A percentile compares a stretch with the other conserved stretches of the same genome.
Evolutionary conservation across 345 rosid genomes (phyloP).

Genomic region (Pugionium cornutum): DNA sequence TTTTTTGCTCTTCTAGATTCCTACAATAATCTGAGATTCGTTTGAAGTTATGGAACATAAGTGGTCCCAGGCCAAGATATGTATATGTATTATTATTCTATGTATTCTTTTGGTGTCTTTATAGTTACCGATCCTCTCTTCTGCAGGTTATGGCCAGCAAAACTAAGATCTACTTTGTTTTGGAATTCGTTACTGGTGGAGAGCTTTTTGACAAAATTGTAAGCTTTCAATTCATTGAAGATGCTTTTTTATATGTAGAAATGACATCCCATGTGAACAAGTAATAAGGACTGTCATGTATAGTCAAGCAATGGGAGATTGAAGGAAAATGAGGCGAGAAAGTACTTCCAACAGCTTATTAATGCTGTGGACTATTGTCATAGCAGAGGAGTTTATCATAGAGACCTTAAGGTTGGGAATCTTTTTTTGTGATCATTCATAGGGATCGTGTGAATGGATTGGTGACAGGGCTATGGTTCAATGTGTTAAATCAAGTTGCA

Average conservation of each 20-base stretch:
- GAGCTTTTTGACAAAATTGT: slow-evolving; percentile 99
- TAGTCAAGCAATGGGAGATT: slow-evolving; percentile 92
- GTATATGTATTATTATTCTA: background rate
- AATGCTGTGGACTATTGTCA: slow-evolving; percentile 98
- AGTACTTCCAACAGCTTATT: slow-evolving; percentile 93
- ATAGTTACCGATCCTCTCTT: slow-evolving; percentile 6
- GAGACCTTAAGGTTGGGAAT: slow-evolving; percentile 81
- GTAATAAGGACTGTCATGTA: slow-evolving; percentile 14
- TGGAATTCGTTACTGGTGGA: slow-evolving; percentile 95
- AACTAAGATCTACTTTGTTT: slow-evolving; percentile 85
- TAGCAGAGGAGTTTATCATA: slow-evolving; percentile 90
- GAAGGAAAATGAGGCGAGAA: slow-evolving; percentile 95
- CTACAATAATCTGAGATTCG: background rate
- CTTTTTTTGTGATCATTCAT: background rate
- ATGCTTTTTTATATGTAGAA: background rate
- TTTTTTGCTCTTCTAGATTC: no score
- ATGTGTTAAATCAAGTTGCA: slow-evolving; percentile 5
- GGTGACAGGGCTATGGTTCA: no score
- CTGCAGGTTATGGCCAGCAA: slow-evolving; percentile 98
- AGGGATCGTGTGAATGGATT: background rate
- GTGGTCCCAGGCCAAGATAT: slow-evolving; percentile 22
- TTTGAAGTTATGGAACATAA: slow-evolving; percentile 15
- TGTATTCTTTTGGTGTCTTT: slow-evolving; percentile 16
- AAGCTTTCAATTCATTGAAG: slow-evolving; percentile 37
- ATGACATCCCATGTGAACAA: slow-evolving; percentile 1